These are phyloP conservation scores for Solidago caesia DNA, from an alignment of 129 eudicot species.

Conservation along the genomic window DNA sequence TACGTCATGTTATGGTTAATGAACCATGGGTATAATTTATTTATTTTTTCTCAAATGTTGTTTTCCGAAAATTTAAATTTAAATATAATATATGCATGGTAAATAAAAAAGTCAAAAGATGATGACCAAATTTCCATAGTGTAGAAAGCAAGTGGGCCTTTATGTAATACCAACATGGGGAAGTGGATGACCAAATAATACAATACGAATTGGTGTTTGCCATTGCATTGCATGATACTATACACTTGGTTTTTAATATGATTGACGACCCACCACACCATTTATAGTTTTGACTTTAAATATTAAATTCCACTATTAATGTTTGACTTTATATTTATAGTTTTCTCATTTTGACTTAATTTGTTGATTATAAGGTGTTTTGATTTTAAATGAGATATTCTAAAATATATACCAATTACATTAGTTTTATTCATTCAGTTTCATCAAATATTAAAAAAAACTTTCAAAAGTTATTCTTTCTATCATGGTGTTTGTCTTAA, in stretches of 20 bases:
- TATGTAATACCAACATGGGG: conserved; percentile 30
- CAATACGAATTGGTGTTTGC: conserved; percentile 28
- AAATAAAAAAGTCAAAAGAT: conserved; percentile 28
- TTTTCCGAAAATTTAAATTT: no score
- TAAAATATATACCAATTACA: no score
- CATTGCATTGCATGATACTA: conserved; percentile 36
- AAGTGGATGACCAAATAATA: conserved; percentile 40
- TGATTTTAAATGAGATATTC: no score
- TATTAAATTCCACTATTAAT: conserved; percentile 23
- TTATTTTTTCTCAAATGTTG: no score
- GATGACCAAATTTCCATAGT: conserved; percentile 24
- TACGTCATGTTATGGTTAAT: no score
- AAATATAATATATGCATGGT: not conserved
- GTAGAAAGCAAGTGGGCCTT: conserved; percentile 22
- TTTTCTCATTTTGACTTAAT: no score
- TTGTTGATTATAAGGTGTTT: no score
- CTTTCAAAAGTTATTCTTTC: no score
- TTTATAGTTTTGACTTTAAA: conserved; percentile 31
- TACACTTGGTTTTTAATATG: conserved; percentile 25
- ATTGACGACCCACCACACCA: conserved; percentile 32
- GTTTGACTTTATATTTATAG: not conserved
- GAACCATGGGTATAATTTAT: no score
- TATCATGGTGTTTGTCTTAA: no score
- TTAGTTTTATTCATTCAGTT: no score
- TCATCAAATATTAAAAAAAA: no score